A percentile compares a stretch with the other conserved stretches of the same genome.
Conservation (phyloP, 345 rosid genomes). For the Salix dunnii region DNA sequence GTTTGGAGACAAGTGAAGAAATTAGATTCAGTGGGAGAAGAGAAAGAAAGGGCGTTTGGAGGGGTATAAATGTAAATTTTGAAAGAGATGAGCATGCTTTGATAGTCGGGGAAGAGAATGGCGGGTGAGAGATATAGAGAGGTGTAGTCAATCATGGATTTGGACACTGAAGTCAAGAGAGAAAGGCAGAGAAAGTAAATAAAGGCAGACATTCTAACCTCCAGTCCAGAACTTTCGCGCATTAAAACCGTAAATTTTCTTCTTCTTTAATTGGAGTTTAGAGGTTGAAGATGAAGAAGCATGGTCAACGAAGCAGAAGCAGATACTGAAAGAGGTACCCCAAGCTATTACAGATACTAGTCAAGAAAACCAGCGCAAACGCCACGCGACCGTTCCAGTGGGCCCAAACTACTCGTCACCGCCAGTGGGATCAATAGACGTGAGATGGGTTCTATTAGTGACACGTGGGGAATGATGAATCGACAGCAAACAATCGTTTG, state of each 20-base stretch:
- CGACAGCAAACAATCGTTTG: too few relatives aligned
- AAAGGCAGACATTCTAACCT: slow-evolving; percentile 20
- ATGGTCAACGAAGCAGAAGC: background rate
- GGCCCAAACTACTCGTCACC: background rate
- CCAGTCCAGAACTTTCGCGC: background rate
- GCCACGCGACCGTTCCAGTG: background rate
- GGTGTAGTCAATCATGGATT: slow-evolving; percentile 11
- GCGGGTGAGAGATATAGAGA: slow-evolving; percentile 43
- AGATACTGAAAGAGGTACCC: background rate
- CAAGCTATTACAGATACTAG: background rate
- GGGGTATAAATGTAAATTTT: slow-evolving; percentile 43
- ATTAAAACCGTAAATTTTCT: background rate
- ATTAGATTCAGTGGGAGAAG: slow-evolving; percentile 35
- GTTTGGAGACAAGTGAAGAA: slow-evolving; percentile 44
- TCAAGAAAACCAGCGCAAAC: background rate
- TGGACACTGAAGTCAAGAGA: background rate
- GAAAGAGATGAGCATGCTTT: slow-evolving; percentile 43
- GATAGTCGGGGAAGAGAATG: slow-evolving; percentile 33
- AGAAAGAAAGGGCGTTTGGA: slow-evolving; percentile 20
- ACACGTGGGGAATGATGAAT: too few relatives aligned
- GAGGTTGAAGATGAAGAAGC: background rate
- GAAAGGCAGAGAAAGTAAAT: slow-evolving; percentile 7
- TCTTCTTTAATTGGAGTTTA: background rate
- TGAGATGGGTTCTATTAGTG: background rate
- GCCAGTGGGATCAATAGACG: background rate